Conservation (phyloP, 2,329 filamentous ascomycete genomes). For the Nigrospora osmanthi region DNA sequence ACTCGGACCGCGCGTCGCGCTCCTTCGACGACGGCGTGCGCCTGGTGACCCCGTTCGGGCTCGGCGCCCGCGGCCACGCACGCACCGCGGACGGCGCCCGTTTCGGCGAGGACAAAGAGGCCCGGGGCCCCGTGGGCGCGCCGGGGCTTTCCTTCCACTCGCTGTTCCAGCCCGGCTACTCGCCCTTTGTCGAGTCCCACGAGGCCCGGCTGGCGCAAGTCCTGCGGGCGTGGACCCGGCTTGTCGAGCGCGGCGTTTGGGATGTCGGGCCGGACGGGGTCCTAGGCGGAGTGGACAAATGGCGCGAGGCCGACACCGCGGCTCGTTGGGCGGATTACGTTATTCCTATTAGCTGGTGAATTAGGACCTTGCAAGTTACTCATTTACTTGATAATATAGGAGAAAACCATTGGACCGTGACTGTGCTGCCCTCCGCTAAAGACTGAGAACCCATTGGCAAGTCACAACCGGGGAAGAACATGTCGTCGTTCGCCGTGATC, state of each 20-base stretch:
- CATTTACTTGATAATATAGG: no score
- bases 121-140: not conserved
- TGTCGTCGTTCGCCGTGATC: no score
- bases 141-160: not conserved
- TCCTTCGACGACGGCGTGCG: not conserved
- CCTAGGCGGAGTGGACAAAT: constrained; percentile 19
- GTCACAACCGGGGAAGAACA: no score
- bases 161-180: constrained; percentile 10
- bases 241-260: constrained; percentile 18
- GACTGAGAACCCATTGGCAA: no score
- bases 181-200: constrained; percentile 7
- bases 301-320: constrained; percentile 18
- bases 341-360: constrained; percentile 21
- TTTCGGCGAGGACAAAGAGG: not conserved
- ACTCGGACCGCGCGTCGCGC: not conserved
- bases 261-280: constrained; percentile 15
- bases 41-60: not conserved
- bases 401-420: no score
- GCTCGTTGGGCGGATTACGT: constrained; percentile 8
- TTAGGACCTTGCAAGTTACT: no score
- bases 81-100: constrained; percentile 1
- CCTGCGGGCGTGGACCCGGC: constrained; percentile 13
- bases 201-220: constrained; percentile 15
- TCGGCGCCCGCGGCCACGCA: not conserved
- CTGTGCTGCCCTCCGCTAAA: no score